Percentiles rank a stretch among this genome's conserved stretches.
Evolutionary conservation across 768 basidiomycete species (phyloP).

Genomic region (Tulasnella sp.): DNA sequence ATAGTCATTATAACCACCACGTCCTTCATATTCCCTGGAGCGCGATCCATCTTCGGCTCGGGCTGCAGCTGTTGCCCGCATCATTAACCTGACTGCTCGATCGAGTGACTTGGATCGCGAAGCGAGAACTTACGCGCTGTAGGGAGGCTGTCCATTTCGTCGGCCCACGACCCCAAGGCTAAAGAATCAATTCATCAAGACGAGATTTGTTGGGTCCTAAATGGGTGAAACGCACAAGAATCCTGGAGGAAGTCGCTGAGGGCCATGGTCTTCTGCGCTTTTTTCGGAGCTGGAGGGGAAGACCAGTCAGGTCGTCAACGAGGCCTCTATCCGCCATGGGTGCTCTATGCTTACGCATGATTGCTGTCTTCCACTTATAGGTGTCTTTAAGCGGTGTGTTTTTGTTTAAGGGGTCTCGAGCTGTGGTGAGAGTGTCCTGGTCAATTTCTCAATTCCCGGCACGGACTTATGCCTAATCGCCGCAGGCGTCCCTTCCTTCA

Average conservation of each 20-base stretch:
- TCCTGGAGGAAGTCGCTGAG: slow-evolving; percentile 90
- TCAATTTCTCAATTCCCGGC: slow-evolving; percentile 14
- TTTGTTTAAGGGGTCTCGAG: background rate
- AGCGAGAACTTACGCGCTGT: slow-evolving; percentile 68
- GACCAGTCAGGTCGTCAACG: background rate
- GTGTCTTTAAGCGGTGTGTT: background rate
- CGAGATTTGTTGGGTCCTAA: slow-evolving; percentile 22
- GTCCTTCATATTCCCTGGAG: slow-evolving; percentile 47
- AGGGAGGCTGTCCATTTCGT: slow-evolving; percentile 92
- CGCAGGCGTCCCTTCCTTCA: background rate
- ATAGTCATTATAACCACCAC: slow-evolving; percentile 52
- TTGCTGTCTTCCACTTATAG: background rate
- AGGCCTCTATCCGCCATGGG: background rate
- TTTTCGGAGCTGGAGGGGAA: slow-evolving; percentile 65
- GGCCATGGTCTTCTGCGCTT: slow-evolving; percentile 78
- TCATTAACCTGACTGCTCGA: background rate
- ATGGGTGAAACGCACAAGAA: slow-evolving; percentile 47
- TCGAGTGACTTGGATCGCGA: slow-evolving; percentile 12
- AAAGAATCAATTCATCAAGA: background rate
- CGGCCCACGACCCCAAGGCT: slow-evolving; percentile 96
- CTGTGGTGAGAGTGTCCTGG: slow-evolving; percentile 5
- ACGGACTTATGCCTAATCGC: background rate
- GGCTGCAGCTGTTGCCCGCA: slow-evolving; percentile 47
- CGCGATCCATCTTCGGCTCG: slow-evolving; percentile 48
- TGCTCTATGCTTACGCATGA: slow-evolving; percentile 19